Evolutionary conservation across 2,329 filamentous ascomycete species (phyloP).

Genomic region (Xylaria multiplex): DNA sequence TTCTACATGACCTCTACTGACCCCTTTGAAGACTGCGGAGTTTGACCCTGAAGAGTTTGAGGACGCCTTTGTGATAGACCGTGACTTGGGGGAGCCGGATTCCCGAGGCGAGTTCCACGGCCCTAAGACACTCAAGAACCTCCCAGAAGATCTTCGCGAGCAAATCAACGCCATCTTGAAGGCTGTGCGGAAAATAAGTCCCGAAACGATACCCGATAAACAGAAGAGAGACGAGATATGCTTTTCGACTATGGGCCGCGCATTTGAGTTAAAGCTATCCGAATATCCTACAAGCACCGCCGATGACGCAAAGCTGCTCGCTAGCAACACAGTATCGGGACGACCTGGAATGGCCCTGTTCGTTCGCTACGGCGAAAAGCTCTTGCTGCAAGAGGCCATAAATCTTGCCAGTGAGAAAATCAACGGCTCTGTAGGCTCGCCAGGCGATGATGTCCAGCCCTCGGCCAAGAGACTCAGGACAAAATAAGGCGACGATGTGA

Average conservation of each 20-base stretch:
- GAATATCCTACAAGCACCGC: slow-evolving; percentile 56
- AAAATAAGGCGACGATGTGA: slow-evolving; percentile 31
- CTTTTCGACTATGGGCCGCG: slow-evolving; percentile 53
- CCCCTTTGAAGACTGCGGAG: slow-evolving; percentile 50
- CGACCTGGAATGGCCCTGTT: slow-evolving; percentile 69
- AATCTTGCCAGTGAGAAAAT: slow-evolving; percentile 48
- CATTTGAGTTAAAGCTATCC: slow-evolving; percentile 52
- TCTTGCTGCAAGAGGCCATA: slow-evolving; percentile 67
- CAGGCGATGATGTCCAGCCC: slow-evolving; percentile 39
- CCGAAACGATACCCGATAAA: slow-evolving; percentile 59
- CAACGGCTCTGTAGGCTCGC: slow-evolving; percentile 32
- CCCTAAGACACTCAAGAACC: slow-evolving; percentile 51
- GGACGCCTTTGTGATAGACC: slow-evolving; percentile 76
- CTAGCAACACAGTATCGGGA: slow-evolving; percentile 44
- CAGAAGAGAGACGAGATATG: slow-evolving; percentile 59
- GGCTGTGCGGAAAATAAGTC: slow-evolving; percentile 57
- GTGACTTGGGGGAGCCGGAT: slow-evolving; percentile 62
- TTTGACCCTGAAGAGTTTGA: slow-evolving; percentile 76
- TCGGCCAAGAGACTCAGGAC: slow-evolving; percentile 47
- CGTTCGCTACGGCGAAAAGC: slow-evolving; percentile 78
- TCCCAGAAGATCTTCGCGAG: slow-evolving; percentile 63
- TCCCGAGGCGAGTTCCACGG: slow-evolving; percentile 57
- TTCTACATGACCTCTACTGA: slow-evolving; percentile 40
- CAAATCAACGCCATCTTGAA: slow-evolving; percentile 64
- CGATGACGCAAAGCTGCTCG: slow-evolving; percentile 55